Evolutionary conservation across 2,329 filamentous ascomycete species (phyloP), one percentile per base, ranked within the genome.

Genomic region (Coleophoma cylindrospora): DNA sequence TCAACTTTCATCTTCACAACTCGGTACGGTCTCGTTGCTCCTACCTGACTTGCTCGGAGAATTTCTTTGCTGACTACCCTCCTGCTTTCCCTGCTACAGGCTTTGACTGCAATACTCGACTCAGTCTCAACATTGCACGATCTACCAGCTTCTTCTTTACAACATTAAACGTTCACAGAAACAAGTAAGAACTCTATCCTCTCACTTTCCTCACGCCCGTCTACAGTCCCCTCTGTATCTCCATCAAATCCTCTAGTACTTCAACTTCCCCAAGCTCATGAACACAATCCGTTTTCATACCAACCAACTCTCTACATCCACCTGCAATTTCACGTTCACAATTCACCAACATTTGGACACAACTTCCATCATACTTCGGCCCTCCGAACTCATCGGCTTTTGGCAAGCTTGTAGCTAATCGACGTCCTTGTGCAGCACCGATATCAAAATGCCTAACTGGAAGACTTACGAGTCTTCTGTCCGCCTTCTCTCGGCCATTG

Each of bases 401-500:
- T 27, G 27, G 27, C 9, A 27, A 27, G 9, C 27, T 27, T 27
- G 27, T 10, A 27, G 27, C 27, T 27, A 27, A 27, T 6, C 27
- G 9, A 21, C 6, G 15, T 9, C 3, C 19, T 56, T 44, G 12
- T 13, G 12, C 13, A 27, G 17, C 12, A 38, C 3, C 13, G 27
- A 46, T 14, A 33, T 38, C 56, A 66, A 15, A 1, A 80, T 81
- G 77, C 68, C 76, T 4, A 83, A 81, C 57, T 85, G 83, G 68
- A 78, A 76, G 54, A 73, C 71, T 2, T 83, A 81, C 61, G 81
- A 85, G 63, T 72, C 77, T 0, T 79, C 81, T 56, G 74, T 75
- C 17, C 80, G 82, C 43, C 75, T 86, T 34, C 70, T 85, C 3
- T 76, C 80, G 1, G 81, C 82, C 5, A 75, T 85, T 21, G 68